phyloP scores from a whole-genome alignment of 2,329 filamentous ascomycete genomes.

The Nemania serpens region DNA sequence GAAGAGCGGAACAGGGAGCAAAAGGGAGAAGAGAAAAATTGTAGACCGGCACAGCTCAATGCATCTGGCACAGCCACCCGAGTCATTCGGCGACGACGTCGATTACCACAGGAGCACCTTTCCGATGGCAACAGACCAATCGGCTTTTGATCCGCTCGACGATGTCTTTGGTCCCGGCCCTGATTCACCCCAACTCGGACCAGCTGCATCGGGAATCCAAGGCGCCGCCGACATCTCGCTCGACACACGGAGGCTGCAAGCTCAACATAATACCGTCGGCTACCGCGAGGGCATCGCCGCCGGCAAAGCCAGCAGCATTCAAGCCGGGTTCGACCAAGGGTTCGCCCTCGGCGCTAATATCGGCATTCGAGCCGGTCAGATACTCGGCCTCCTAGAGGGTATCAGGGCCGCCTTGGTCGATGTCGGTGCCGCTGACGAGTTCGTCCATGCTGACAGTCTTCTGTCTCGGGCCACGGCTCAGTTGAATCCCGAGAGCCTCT shows the following conservation, averaged over 20 bases:
- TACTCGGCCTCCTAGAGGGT: constrained; percentile 79
- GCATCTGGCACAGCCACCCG: constrained; percentile 21
- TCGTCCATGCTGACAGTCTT: constrained; percentile 41
- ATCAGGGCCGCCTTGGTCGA: constrained; percentile 56
- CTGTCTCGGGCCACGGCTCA: constrained; percentile 60
- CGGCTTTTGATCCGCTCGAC: constrained; percentile 13
- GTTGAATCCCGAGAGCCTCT: constrained; percentile 65
- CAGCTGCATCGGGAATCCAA: not conserved
- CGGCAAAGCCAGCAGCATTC: constrained; percentile 77
- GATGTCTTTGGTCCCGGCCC: constrained; percentile 21
- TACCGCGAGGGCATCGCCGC: constrained; percentile 85
- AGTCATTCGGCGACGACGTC: constrained; percentile 20
- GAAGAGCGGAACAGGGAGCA: not conserved
- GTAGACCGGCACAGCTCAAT: constrained; percentile 3
- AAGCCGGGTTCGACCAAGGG: constrained; percentile 89
- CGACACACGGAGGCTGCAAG: constrained; percentile 75
- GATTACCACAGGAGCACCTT: constrained; percentile 1
- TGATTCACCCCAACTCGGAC: not conserved
- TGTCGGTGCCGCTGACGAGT: constrained; percentile 32
- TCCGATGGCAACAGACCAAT: constrained; percentile 7
- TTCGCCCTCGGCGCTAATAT: constrained; percentile 83
- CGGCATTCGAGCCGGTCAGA: constrained; percentile 72
- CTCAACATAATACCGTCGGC: constrained; percentile 80
- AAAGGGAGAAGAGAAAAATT: not conserved
- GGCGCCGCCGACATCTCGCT: constrained; percentile 47